Base-by-base conservation (phyloP, 2,329 filamentous ascomycete genomes). In the Cyclaneusma minus region DNA sequence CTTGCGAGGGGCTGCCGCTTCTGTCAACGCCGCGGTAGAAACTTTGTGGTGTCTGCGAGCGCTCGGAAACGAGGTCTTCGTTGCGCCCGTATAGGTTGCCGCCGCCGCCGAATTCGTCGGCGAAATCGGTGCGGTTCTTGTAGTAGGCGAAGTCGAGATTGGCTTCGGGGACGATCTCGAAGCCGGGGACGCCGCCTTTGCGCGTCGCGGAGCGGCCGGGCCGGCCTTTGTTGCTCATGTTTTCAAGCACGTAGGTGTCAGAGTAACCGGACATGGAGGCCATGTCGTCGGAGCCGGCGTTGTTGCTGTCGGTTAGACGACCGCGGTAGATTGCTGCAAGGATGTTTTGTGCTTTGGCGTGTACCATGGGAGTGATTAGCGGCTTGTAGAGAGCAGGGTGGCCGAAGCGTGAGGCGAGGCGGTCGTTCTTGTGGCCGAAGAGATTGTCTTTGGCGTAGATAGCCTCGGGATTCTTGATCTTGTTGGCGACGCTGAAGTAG, bases 361-460 rank as follows among this genome's bases (percentile, higher is more conserved):
- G 78, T 3, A 95, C 87, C 85, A 95, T 94, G 3, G 87, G 87
- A 0, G 84, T 92, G 40, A 87, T 85, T 12, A 95, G 63, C 3
- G 80, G 77, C 50, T 79, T 80, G 58, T 89, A 93, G 10, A 95
- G 62, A 4, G 81, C 84, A 2, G 87, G 89, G 47, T 98, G 83
- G 2, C 84, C 85, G 46, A 94, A 98, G 14, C 80, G 68, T 13
- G 71, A 72, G 32, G 68, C 77, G 29, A 84, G 66, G 42, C 68
- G 77, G 49, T 77, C 84, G 45, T 53, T 74, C 41, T 64, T 68
- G 47, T 58, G 47, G 10, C 59, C 57, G 27, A 56, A 53, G 28
- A 67, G 59, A 47, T 68, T 70, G 14, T 29, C 39, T 21, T 50
- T 54, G 7, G 39, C 41, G 4, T 40, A 38, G 11, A 40, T 49